Conservation (phyloP, 2,329 filamentous ascomycete species). For the Furcasterigmium furcatum region DNA sequence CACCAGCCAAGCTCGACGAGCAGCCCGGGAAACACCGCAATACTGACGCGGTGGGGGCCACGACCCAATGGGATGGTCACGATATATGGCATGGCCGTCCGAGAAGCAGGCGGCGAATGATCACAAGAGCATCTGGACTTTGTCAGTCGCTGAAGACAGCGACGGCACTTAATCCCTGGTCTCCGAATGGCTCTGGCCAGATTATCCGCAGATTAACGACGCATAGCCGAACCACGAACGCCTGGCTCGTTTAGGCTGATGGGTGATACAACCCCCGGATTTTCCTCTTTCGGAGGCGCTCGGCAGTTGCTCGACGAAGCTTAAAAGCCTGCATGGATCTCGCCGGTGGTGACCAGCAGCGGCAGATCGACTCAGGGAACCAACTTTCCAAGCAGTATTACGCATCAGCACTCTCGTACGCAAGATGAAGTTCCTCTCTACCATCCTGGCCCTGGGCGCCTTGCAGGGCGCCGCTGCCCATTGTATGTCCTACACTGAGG, state of each 20-base stretch:
- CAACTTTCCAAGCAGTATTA: no score
- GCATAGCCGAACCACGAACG: not conserved
- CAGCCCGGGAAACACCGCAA: no score
- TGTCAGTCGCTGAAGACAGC: no score
- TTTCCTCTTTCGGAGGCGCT: not conserved
- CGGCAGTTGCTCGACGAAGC: not conserved
- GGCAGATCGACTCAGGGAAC: no score
- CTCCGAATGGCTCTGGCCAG: not conserved
- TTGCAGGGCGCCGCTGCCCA: constrained; percentile 27
- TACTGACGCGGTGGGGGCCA: no score
- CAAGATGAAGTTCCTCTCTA: constrained; percentile 12
- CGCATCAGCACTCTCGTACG: no score
- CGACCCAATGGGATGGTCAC: no score
- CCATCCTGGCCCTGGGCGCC: constrained; percentile 18
- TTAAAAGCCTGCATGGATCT: not conserved
- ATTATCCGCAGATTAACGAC: not conserved
- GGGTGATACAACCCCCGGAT: not conserved
- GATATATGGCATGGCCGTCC: no score
- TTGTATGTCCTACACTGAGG: constrained; percentile 20
- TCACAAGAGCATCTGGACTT: no score
- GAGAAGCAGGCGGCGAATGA: no score
- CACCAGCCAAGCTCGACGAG: no score
- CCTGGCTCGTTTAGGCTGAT: not conserved
- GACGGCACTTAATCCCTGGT: not conserved
- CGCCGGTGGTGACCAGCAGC: no score